phyloP scores from a whole-genome alignment of 768 basidiomycete genomes.

The Lactarius deliciosus region DNA sequence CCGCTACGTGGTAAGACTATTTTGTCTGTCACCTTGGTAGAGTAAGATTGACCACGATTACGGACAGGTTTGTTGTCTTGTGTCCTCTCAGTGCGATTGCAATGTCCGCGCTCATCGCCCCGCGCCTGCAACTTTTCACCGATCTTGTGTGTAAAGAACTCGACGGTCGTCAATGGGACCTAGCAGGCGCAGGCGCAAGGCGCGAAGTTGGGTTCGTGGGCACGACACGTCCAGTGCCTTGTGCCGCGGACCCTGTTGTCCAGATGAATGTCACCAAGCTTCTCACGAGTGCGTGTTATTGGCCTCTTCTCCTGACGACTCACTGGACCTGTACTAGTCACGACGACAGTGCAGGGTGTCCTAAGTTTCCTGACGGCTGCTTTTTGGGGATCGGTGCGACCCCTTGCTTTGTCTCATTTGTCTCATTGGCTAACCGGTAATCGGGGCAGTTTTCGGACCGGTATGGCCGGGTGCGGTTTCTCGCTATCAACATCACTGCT shows the following conservation, averaged over 20 bases:
- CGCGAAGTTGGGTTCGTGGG: neutral
- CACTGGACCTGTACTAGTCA: constrained; percentile 42
- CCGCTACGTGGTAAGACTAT: constrained; percentile 63
- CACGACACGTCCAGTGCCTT: constrained; percentile 37
- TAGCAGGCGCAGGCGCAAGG: neutral
- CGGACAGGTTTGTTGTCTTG: constrained; percentile 54
- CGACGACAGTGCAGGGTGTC: constrained; percentile 65
- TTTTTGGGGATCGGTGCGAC: constrained; percentile 81
- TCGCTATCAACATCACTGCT: constrained; percentile 63
- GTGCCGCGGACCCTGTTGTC: constrained; percentile 69
- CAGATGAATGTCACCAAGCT: constrained; percentile 70
- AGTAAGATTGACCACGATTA: neutral
- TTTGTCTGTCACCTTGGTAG: neutral
- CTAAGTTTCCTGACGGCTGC: constrained; percentile 76
- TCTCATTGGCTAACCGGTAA: neutral
- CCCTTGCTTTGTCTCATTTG: neutral
- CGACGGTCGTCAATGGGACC: constrained; percentile 6
- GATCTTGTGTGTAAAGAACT: constrained; percentile 61
- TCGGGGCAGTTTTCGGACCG: constrained; percentile 69
- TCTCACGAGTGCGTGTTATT: constrained; percentile 49
- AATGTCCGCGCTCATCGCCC: constrained; percentile 58
- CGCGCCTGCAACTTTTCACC: constrained; percentile 74
- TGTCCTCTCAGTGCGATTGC: constrained; percentile 58
- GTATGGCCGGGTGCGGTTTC: constrained; percentile 62
- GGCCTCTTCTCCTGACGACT: neutral